A percentile compares a stretch with the other conserved stretches of the same genome.
phyloP scores from a whole-genome alignment of 2,329 filamentous ascomycete species.

The Paracorniculantispora psalliotae region DNA sequence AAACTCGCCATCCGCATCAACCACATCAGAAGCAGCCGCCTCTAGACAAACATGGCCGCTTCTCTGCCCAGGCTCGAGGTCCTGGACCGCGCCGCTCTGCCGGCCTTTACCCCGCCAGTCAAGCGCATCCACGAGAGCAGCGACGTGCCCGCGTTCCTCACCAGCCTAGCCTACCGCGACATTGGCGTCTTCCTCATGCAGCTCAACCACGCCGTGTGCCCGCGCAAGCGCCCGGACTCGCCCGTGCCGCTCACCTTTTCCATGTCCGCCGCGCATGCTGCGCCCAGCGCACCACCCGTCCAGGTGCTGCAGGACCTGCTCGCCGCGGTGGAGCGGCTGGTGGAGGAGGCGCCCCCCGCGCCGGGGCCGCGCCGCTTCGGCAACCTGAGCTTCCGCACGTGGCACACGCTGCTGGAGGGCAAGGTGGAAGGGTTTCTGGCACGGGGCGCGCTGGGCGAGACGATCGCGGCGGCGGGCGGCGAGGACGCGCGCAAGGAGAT shows the following conservation, averaged over 20 bases:
- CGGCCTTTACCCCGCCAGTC: slow-evolving; percentile 60
- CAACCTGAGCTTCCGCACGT: slow-evolving; percentile 83
- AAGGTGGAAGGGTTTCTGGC: slow-evolving; percentile 39
- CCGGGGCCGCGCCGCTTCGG: slow-evolving; percentile 85
- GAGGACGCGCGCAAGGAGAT: slow-evolving; percentile 60
- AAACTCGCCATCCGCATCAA: not conserved
- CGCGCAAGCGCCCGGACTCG: slow-evolving; percentile 45
- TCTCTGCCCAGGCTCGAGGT: slow-evolving; percentile 33
- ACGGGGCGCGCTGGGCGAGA: slow-evolving; percentile 26
- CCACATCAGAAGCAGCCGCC: not conserved
- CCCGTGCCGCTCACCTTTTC: slow-evolving; percentile 35
- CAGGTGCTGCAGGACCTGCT: slow-evolving; percentile 62
- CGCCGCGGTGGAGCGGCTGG: slow-evolving; percentile 56
- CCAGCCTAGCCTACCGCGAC: slow-evolving; percentile 77
- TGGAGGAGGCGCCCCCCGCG: slow-evolving; percentile 78
- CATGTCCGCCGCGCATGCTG: slow-evolving; percentile 33
- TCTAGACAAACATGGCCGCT: not conserved
- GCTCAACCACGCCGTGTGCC: slow-evolving; percentile 82
- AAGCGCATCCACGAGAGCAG: slow-evolving; percentile 83
- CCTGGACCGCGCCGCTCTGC: slow-evolving; percentile 42
- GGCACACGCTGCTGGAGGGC: slow-evolving; percentile 66
- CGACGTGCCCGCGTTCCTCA: slow-evolving; percentile 77
- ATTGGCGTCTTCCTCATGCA: slow-evolving; percentile 85
- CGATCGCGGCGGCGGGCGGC: slow-evolving; percentile 27
- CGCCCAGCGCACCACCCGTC: slow-evolving; percentile 50